Percentiles rank a stretch among this genome's conserved stretches.
phyloP scores from a whole-genome alignment of 2,329 filamentous ascomycete species.

The Talaromyces sp. region DNA sequence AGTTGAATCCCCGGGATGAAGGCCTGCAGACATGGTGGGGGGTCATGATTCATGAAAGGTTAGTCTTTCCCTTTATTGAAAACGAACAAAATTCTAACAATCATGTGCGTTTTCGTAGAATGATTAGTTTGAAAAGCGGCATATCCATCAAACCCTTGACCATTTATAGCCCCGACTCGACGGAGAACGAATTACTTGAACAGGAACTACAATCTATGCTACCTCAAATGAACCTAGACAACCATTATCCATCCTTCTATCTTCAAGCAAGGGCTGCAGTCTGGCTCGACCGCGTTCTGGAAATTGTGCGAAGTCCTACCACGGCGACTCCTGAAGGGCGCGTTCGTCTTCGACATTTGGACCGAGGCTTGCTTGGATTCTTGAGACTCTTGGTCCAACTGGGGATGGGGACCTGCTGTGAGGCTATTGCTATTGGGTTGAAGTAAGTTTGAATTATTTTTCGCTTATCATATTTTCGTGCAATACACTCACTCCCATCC shows the following conservation, averaged over 20 bases:
- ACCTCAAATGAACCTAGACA: not conserved
- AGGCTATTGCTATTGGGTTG: constrained; percentile 8
- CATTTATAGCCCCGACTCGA: not conserved
- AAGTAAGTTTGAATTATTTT: constrained; percentile 1
- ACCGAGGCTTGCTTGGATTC: constrained; percentile 3
- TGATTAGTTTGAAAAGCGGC: constrained; percentile 9
- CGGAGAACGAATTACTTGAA: constrained; percentile 2
- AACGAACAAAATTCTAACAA: not conserved
- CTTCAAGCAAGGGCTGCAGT: constrained; percentile 10
- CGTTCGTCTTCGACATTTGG: not conserved
- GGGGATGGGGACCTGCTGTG: constrained; percentile 5
- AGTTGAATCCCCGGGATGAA: not conserved
- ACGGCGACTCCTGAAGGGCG: not conserved
- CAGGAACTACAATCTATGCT: not conserved
- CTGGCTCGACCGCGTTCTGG: constrained; percentile 5
- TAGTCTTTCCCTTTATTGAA: not conserved
- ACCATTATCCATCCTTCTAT: constrained; percentile 3
- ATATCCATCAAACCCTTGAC: constrained; percentile 2
- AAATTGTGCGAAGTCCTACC: not conserved
- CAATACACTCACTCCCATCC: not conserved
- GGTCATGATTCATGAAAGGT: constrained; percentile 8
- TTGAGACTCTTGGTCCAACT: constrained; percentile 1
- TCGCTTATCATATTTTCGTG: not conserved
- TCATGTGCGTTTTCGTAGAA: not conserved
- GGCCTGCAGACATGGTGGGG: constrained; percentile 6